Conservation (phyloP, 768 basidiomycete genomes). For the Tephrocybe sp. region DNA sequence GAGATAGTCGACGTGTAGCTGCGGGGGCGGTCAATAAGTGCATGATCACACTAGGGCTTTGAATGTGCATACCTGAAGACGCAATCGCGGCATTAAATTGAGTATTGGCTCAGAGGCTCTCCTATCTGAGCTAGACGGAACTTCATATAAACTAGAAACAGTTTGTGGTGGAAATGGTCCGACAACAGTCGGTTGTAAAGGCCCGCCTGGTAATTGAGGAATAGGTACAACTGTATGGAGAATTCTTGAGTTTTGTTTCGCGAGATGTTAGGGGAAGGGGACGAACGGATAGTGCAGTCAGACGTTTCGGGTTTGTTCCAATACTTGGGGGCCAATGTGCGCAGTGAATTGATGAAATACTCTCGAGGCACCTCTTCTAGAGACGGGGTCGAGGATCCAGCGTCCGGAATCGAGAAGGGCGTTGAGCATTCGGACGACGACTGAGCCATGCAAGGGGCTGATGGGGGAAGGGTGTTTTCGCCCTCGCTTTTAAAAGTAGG, state of each 20-base stretch:
- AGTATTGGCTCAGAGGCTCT: slow-evolving; percentile 51
- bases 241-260: slow-evolving; percentile 5
- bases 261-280: background rate
- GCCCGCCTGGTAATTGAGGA: slow-evolving; percentile 37
- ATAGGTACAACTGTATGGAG: slow-evolving; percentile 48
- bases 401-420: slow-evolving; percentile 23
- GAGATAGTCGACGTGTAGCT: slow-evolving; percentile 83
- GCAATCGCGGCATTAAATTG: slow-evolving; percentile 52
- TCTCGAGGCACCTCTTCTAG: slow-evolving; percentile 65
- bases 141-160: slow-evolving; percentile 35
- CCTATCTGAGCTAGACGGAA: slow-evolving; percentile 41
- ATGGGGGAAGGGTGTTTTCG: slow-evolving; percentile 17
- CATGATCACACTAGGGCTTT: background rate
- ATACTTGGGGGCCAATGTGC: slow-evolving; percentile 60
- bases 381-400: slow-evolving; percentile 34
- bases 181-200: slow-evolving; percentile 27
- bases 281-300: slow-evolving; percentile 75
- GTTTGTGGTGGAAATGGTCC: slow-evolving; percentile 30
- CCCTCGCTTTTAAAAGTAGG: slow-evolving; percentile 2
- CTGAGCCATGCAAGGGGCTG: slow-evolving; percentile 31
- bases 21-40: too few relatives aligned
- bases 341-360: slow-evolving; percentile 71
- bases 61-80: slow-evolving; percentile 52
- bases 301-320: slow-evolving; percentile 77
- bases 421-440: slow-evolving; percentile 1